Conservation (phyloP, 192 early-diverging fungal genomes). For the Lunasporangiospora selenospora region DNA sequence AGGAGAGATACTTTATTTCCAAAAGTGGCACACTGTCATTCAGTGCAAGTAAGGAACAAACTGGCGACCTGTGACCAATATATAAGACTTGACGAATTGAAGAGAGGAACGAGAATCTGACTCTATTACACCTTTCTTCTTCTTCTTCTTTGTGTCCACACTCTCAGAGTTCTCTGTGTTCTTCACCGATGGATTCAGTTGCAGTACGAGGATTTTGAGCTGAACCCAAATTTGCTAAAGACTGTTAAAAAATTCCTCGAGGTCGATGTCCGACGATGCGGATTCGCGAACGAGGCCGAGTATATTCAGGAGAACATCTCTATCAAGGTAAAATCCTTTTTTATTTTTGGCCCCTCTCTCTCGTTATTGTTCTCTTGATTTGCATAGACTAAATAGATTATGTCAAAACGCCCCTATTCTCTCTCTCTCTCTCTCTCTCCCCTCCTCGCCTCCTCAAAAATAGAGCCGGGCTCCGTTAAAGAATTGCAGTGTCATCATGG, state of each 20-base stretch:
- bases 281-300: slow-evolving; percentile 54
- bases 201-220: slow-evolving; percentile 66
- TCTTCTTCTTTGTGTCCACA: too few species aligned
- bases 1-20: slow-evolving; percentile 52
- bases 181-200: slow-evolving; percentile 68
- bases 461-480: slow-evolving; percentile 36
- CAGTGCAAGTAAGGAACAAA: slow-evolving; percentile 66
- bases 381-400: too few species aligned
- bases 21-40: slow-evolving; percentile 54
- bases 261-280: slow-evolving; percentile 43
- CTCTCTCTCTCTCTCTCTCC: slow-evolving; percentile 1
- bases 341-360: too few species aligned
- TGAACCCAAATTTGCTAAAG: slow-evolving; percentile 44
- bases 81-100: too few species aligned
- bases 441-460: not conserved
- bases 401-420: too few species aligned
- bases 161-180: slow-evolving; percentile 65
- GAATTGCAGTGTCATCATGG: slow-evolving; percentile 46
- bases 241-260: slow-evolving; percentile 58
- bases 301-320: slow-evolving; percentile 35
- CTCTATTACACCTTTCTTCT: not conserved
- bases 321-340: slow-evolving; percentile 15
- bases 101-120: too few species aligned
- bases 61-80: too few species aligned
- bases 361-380: too few species aligned